A percentile compares a stretch with the other conserved stretches of the same genome.
phyloP scores from a whole-genome alignment of 169 alveolate genomes.

The Plasmodium reichenowi region DNA sequence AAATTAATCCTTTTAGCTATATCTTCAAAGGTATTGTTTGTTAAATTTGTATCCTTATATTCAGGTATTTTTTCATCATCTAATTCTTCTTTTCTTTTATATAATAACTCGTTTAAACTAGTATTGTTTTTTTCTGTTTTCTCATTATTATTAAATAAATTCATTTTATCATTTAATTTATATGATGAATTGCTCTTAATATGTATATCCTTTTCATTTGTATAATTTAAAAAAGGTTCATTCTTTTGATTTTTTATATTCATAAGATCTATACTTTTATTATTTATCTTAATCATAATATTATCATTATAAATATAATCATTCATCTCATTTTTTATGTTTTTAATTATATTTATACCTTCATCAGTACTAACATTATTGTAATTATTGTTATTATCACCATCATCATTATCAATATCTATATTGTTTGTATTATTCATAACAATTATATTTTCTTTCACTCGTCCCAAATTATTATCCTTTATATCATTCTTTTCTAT shows the following conservation, averaged over 20 bases:
- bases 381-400: not conserved
- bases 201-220: not conserved
- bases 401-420: not conserved
- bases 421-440: not conserved
- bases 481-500: not conserved
- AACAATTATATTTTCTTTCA: too few relatives aligned
- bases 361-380: not conserved
- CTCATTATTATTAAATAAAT: not conserved
- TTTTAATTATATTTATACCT: not conserved
- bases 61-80: not conserved
- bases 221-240: not conserved
- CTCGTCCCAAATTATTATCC: not conserved
- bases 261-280: not conserved
- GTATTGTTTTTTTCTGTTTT: not conserved
- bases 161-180: too few relatives aligned
- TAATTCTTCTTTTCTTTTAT: not conserved
- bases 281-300: not conserved
- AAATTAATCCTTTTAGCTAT: conserved; percentile 53
- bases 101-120: not conserved
- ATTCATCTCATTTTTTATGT: not conserved
- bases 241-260: not conserved
- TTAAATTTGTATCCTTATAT: not conserved
- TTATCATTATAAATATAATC: not conserved
- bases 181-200: not conserved
- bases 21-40: conserved; percentile 13